Conservation (phyloP, 2,329 filamentous ascomycete genomes). For the Paracoccidioides lutzii region DNA sequence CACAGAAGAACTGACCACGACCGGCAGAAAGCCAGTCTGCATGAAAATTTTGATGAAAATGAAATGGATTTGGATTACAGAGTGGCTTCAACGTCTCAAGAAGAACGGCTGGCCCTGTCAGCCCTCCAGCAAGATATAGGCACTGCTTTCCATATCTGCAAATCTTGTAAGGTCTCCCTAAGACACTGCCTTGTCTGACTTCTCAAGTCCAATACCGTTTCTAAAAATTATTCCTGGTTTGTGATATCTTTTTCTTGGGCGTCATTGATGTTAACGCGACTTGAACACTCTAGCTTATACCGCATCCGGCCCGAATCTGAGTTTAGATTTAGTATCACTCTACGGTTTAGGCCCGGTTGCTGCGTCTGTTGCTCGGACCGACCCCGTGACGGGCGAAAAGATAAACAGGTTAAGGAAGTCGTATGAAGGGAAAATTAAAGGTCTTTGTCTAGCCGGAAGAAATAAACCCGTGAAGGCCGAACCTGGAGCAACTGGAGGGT, state of each 20-base stretch:
- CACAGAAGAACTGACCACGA: slow-evolving; percentile 26
- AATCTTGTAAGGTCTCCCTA: slow-evolving; percentile 37
- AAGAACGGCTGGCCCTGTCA: slow-evolving; percentile 24
- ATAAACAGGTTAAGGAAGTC: slow-evolving; percentile 48
- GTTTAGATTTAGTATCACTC: slow-evolving; percentile 46
- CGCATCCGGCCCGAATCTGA: slow-evolving; percentile 42
- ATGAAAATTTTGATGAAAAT: slow-evolving; percentile 18
- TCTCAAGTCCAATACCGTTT: slow-evolving; percentile 11
- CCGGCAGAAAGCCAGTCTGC: slow-evolving; percentile 15
- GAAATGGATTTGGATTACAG: slow-evolving; percentile 30
- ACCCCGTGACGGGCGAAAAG: slow-evolving; percentile 52
- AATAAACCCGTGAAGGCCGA: slow-evolving; percentile 37
- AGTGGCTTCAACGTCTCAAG: slow-evolving; percentile 11
- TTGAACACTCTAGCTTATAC: slow-evolving; percentile 31
- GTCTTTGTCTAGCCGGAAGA: slow-evolving; percentile 33
- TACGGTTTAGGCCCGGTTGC: slow-evolving; percentile 46
- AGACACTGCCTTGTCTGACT: slow-evolving; percentile 17
- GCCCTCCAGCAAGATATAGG: slow-evolving; percentile 35
- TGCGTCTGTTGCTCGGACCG: slow-evolving; percentile 44
- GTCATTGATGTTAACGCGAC: slow-evolving; percentile 32
- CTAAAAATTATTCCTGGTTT: slow-evolving; percentile 9
- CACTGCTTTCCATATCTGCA: slow-evolving; percentile 37
- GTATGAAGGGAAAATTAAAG: slow-evolving; percentile 40
- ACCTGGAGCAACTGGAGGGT: slow-evolving; percentile 24
- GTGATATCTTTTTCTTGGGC: slow-evolving; percentile 19